Conservation (phyloP, 768 basidiomycete genomes). For the Pulveroboletus sp. region DNA sequence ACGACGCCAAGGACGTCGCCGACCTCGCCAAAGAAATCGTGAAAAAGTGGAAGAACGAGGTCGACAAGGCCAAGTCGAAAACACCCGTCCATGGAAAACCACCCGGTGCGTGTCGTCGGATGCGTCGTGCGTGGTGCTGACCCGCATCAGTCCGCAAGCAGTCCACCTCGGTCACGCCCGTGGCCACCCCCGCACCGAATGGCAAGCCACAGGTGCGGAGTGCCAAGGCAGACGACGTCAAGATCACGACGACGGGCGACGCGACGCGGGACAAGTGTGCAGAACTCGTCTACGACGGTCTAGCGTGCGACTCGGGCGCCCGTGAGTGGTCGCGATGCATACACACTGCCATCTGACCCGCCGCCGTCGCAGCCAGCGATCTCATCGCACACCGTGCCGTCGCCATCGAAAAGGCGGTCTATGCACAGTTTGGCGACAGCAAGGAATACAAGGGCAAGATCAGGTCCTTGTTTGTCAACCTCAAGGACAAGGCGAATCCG, state of each 20-base stretch:
- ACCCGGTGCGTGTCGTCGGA: slow-evolving; percentile 34
- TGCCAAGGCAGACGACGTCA: slow-evolving; percentile 70
- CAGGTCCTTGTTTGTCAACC: slow-evolving; percentile 84
- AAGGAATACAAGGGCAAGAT: slow-evolving; percentile 74
- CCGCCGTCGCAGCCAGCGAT: slow-evolving; percentile 52
- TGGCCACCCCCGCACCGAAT: slow-evolving; percentile 29
- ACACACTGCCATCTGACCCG: slow-evolving; percentile 6
- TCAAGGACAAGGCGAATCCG: slow-evolving; percentile 95
- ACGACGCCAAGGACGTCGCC: slow-evolving; percentile 68
- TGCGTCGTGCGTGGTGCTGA: neutral
- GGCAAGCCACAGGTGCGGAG: slow-evolving; percentile 45
- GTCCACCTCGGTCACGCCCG: slow-evolving; percentile 39
- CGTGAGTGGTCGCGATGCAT: slow-evolving; percentile 53
- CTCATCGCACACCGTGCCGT: slow-evolving; percentile 64
- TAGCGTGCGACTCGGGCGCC: slow-evolving; percentile 81
- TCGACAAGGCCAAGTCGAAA: slow-evolving; percentile 62
- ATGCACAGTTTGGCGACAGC: slow-evolving; percentile 41
- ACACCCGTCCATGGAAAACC: slow-evolving; percentile 20
- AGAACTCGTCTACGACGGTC: slow-evolving; percentile 88
- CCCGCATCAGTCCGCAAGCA: slow-evolving; percentile 28
- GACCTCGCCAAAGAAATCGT: slow-evolving; percentile 89
- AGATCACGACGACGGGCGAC: slow-evolving; percentile 57
- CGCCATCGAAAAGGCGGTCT: slow-evolving; percentile 69
- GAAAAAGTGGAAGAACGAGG: slow-evolving; percentile 87
- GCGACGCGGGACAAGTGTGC: slow-evolving; percentile 82